Base-by-base conservation (phyloP, 1,284 basidiomycete genomes). In the Hypsizygus ulmarius region DNA sequence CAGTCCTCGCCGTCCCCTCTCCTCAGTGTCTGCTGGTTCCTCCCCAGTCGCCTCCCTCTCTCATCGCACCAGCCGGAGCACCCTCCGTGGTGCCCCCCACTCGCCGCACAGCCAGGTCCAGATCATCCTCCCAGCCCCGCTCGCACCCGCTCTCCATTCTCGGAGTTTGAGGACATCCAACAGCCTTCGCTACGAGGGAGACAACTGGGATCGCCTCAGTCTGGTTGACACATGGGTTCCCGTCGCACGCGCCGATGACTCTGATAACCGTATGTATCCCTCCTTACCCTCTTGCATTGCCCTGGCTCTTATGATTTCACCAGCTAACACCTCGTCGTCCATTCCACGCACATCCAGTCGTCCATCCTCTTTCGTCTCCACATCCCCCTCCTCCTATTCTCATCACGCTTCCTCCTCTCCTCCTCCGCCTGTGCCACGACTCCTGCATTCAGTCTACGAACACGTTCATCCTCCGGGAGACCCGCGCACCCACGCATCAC, bases 121-220 rank as follows among this genome's bases (percentile, higher is more conserved):
- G 51, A 79, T 86, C 46, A 64, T 87, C 12, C 64, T 84, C 3
- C 82, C 81, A 3, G 62, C 74, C 0, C 81, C 80, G 2, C 68
- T 83, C n/a, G 74, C 73, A 1, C 67, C 69, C 2, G 54, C 62
- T 19, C 53, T 70, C 5, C 40, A 45, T 10, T 61, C 67, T 36
- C 63, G 59, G 3, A 45, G 43, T 36, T 63, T 58, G 3, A 45
- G 43, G 37, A 36, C 42, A 37, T 37, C 37, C n/a, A 15, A 39
- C 33, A 43, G 34, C 32, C 27, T 37, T 40, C 58, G 45, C 55
- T 53, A 37, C 48, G 53, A 47, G 21, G 43, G 34, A 3, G 54
- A 45, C 12, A 38, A 52, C 12, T 45, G 42, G 32, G 60, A 63
- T 41, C 60, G 62, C 21, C 54, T 52, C 33, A 68, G 65, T 48